phyloP scores from a whole-genome alignment of 2,329 filamentous ascomycete species.

The Cladosporium sp. region DNA sequence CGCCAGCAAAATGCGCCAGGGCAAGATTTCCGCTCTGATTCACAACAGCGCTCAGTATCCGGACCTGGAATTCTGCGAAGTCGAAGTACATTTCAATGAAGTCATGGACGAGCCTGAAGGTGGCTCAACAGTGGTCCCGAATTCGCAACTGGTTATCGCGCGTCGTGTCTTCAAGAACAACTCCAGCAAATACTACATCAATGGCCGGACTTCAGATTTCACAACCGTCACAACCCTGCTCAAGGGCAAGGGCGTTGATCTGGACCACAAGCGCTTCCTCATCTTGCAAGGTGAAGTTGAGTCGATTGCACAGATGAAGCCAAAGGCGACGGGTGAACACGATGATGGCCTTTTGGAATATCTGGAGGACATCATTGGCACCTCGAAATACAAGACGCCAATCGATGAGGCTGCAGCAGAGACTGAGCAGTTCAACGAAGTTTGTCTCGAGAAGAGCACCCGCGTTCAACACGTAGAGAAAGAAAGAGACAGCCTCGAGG shows the following conservation, averaged over 20 bases:
- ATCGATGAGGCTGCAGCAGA: slow-evolving; percentile 92
- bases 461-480: slow-evolving; percentile 98
- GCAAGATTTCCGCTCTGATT: slow-evolving; percentile 95
- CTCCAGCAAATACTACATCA: slow-evolving; percentile 96
- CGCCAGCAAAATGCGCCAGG: slow-evolving; percentile 98
- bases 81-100: slow-evolving; percentile 94
- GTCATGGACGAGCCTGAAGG: slow-evolving; percentile 82
- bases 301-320: slow-evolving; percentile 98
- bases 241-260: slow-evolving; percentile 81
- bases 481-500: slow-evolving; percentile 85
- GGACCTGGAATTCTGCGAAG: slow-evolving; percentile 85
- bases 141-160: slow-evolving; percentile 83
- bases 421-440: slow-evolving; percentile 87
- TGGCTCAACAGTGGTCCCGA: slow-evolving; percentile 69
- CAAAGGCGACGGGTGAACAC: slow-evolving; percentile 90
- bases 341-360: slow-evolving; percentile 96
- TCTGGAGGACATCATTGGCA: slow-evolving; percentile 96
- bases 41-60: slow-evolving; percentile 90
- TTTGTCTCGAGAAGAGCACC: slow-evolving; percentile 90
- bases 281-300: slow-evolving; percentile 98
- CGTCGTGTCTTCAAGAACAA: slow-evolving; percentile 96
- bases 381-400: slow-evolving; percentile 94
- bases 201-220: slow-evolving; percentile 83
- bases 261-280: slow-evolving; percentile 96
- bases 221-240: slow-evolving; percentile 85